Evolutionary conservation across 495 filamentous ascomycete genomes (phyloP).

Genomic region (Aspergillus funiculosus): DNA sequence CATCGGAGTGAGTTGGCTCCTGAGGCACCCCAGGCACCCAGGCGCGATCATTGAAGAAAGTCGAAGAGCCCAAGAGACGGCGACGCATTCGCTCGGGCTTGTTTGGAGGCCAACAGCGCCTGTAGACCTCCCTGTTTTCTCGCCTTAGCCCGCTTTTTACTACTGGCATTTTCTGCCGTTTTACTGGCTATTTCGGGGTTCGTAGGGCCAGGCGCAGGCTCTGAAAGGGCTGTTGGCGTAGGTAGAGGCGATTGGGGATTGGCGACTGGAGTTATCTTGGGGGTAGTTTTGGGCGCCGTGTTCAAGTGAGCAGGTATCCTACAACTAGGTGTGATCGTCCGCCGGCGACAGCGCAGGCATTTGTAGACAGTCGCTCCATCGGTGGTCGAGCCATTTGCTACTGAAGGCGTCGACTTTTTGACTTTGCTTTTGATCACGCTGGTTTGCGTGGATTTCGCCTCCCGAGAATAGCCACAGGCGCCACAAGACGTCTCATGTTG

Average conservation of each 20-base stretch:
- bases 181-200: slow-evolving; percentile 17
- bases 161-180: slow-evolving; percentile 44
- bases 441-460: slow-evolving; percentile 39
- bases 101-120: slow-evolving; percentile 49
- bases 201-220: not conserved
- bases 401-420: slow-evolving; percentile 8
- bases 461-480: slow-evolving; percentile 47
- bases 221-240: slow-evolving; percentile 8
- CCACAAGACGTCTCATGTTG: slow-evolving; percentile 42
- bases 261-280: slow-evolving; percentile 7
- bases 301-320: slow-evolving; percentile 9
- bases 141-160: slow-evolving; percentile 54
- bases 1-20: slow-evolving; percentile 11
- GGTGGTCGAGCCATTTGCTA: slow-evolving; percentile 8
- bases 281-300: slow-evolving; percentile 1
- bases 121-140: slow-evolving; percentile 56
- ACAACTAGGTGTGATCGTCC: slow-evolving; percentile 25
- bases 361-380: slow-evolving; percentile 33
- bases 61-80: slow-evolving; percentile 51
- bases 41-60: slow-evolving; percentile 44
- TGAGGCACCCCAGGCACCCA: not conserved
- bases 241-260: slow-evolving; percentile 11
- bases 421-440: slow-evolving; percentile 26
- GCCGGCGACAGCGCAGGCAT: slow-evolving; percentile 36
- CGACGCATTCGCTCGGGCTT: slow-evolving; percentile 21